These are phyloP conservation scores for Exophiala sp. DNA, from an alignment of 2,329 filamentous ascomycete species.

Conservation along the genomic window DNA sequence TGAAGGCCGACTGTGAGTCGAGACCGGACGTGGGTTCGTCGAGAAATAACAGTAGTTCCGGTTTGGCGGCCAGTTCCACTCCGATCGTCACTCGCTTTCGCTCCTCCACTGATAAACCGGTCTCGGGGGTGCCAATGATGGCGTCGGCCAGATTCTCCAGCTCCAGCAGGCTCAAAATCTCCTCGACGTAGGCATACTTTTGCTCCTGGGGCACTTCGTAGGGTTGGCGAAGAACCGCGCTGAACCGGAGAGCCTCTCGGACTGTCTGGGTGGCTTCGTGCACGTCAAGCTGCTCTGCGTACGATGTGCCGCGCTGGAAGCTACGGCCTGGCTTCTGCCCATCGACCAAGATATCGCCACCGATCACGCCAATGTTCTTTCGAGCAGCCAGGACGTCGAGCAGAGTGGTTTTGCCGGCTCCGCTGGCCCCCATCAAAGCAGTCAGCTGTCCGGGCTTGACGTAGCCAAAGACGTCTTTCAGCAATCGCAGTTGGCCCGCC, in stretches of 20 bases:
- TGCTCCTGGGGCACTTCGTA: constrained; percentile 52
- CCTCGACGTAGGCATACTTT: constrained; percentile 61
- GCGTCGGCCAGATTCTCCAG: constrained; percentile 62
- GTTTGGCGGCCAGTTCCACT: constrained; percentile 57
- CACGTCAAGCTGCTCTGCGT: constrained; percentile 61
- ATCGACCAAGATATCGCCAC: constrained; percentile 58
- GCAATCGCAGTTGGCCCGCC: constrained; percentile 41
- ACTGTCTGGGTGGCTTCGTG: constrained; percentile 59
- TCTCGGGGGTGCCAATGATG: constrained; percentile 56
- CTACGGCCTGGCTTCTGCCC: constrained; percentile 52
- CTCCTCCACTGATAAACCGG: constrained; percentile 53
- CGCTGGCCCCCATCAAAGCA: constrained; percentile 50
- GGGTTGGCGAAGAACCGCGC: constrained; percentile 58
- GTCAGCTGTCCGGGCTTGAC: constrained; percentile 47
- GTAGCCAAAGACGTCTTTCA: constrained; percentile 46
- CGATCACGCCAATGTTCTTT: constrained; percentile 60
- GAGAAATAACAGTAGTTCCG: constrained; percentile 54
- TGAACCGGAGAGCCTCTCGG: constrained; percentile 61
- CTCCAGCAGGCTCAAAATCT: constrained; percentile 59
- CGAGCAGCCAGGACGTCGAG: constrained; percentile 66
- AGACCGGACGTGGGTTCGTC: constrained; percentile 61
- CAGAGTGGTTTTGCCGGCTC: constrained; percentile 80
- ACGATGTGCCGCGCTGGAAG: constrained; percentile 60
- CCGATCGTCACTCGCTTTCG: constrained; percentile 52
- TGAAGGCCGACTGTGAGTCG: constrained; percentile 63